phyloP scores from a whole-genome alignment of 805 yeast genomes.

The Kodamaea neixiangensis region DNA sequence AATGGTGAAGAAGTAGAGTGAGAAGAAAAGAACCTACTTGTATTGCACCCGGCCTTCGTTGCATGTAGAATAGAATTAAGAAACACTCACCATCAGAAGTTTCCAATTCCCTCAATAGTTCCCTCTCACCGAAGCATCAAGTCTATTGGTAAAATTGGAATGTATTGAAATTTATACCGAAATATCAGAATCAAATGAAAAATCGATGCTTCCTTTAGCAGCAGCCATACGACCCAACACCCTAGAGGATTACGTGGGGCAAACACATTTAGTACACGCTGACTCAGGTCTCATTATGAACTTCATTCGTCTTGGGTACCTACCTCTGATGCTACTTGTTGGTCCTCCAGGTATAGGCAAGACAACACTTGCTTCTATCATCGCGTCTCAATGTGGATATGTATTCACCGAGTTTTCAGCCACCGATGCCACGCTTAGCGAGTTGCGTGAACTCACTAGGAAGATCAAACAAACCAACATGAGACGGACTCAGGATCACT shows the following conservation, averaged over 20 bases:
- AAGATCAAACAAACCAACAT: constrained; percentile 46
- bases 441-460: constrained; percentile 61
- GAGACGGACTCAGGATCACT: constrained; percentile 32
- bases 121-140: no score
- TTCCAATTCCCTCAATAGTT: no score
- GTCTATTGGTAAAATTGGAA: no score
- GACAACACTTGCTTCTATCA: constrained; percentile 74
- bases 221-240: constrained; percentile 79
- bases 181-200: not conserved
- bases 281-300: constrained; percentile 62
- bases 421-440: constrained; percentile 66
- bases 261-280: constrained; percentile 68
- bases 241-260: constrained; percentile 80
- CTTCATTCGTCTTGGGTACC: constrained; percentile 59
- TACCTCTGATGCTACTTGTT: constrained; percentile 88
- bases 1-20: no score
- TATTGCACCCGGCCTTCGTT: no score
- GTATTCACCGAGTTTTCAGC: constrained; percentile 84
- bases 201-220: constrained; percentile 42
- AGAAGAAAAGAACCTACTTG: no score
- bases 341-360: constrained; percentile 98
- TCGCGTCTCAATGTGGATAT: constrained; percentile 55
- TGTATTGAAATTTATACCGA: no score
- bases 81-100: no score
- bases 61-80: no score